Evolutionary conservation across 768 basidiomycete species (phyloP).

Genomic region (Phlebiopsis flavidoalba): DNA sequence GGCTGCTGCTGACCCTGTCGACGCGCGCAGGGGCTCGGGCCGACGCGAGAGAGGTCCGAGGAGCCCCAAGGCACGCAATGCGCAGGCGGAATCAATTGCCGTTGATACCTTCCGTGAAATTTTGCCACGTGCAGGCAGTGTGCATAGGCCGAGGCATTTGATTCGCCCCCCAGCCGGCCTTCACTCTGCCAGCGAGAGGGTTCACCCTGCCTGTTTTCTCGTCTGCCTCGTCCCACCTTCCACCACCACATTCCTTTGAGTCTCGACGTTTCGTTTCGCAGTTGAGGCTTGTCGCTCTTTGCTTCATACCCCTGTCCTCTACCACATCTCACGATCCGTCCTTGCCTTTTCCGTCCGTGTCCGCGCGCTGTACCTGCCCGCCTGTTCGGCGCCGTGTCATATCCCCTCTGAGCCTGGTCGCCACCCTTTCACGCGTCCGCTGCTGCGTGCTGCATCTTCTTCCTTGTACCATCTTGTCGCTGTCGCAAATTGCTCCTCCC

Average conservation of each 20-base stretch:
- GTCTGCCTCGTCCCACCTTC: constrained; percentile 1
- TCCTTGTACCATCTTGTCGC: not conserved
- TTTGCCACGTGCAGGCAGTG: constrained; percentile 4
- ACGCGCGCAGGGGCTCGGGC: not conserved
- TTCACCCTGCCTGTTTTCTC: not conserved
- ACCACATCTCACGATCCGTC: not conserved
- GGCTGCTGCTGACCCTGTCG: too few relatives aligned
- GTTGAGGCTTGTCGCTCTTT: not conserved
- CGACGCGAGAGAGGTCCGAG: not conserved
- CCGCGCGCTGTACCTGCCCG: not conserved
- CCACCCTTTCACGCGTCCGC: not conserved
- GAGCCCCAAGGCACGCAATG: not conserved
- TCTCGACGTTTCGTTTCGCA: constrained; percentile 1
- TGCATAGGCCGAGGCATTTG: too few relatives aligned
- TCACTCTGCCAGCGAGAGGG: constrained; percentile 4
- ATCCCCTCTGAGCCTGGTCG: not conserved
- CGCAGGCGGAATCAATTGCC: constrained; percentile 3
- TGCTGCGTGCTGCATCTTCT: not conserved
- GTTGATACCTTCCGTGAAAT: constrained; percentile 2
- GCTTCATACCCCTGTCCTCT: not conserved
- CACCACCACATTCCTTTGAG: not conserved
- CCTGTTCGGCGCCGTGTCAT: not conserved
- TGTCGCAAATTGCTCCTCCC: not conserved
- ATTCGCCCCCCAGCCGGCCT: not conserved
- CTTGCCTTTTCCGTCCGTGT: not conserved